A percentile compares a stretch with the other conserved stretches of the same genome.
Evolutionary conservation across 352 stramenopile species (phyloP).

Genomic region (Phytophthora cajani): DNA sequence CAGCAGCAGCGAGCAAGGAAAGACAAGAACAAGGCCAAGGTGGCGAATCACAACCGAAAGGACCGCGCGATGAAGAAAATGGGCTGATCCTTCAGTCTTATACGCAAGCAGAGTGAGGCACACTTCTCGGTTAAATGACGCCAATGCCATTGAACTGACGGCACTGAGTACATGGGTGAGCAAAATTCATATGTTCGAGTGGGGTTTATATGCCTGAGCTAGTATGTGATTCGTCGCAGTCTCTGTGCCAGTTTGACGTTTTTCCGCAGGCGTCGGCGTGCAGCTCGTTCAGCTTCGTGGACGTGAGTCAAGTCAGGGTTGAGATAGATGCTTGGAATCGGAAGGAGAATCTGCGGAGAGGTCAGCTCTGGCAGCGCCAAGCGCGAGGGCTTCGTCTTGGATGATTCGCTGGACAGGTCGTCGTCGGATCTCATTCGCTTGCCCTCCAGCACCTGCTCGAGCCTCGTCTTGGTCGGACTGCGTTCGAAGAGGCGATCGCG

Average conservation of each 20-base stretch:
- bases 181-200: background rate
- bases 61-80: slow-evolving; percentile 85
- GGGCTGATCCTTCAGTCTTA: slow-evolving; percentile 37
- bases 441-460: slow-evolving; percentile 28
- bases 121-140: background rate
- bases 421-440: slow-evolving; percentile 20
- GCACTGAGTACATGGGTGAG: background rate
- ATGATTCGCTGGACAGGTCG: slow-evolving; percentile 18
- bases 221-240: slow-evolving; percentile 55
- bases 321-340: slow-evolving; percentile 45
- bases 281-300: background rate
- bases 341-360: slow-evolving; percentile 39
- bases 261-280: slow-evolving; percentile 28
- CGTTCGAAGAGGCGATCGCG: slow-evolving; percentile 22
- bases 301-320: background rate
- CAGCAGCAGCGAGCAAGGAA: slow-evolving; percentile 56
- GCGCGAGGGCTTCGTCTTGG: slow-evolving; percentile 25
- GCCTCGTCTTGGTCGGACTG: slow-evolving; percentile 21
- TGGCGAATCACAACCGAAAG: slow-evolving; percentile 85
- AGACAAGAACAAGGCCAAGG: slow-evolving; percentile 83
- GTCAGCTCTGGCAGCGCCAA: slow-evolving; percentile 32
- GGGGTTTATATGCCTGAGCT: background rate
- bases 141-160: background rate
- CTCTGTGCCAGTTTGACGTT: slow-evolving; percentile 34
- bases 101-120: slow-evolving; percentile 1